Evolutionary conservation across 495 filamentous ascomycete species (phyloP).

Genomic region (Xylaria scruposa): DNA sequence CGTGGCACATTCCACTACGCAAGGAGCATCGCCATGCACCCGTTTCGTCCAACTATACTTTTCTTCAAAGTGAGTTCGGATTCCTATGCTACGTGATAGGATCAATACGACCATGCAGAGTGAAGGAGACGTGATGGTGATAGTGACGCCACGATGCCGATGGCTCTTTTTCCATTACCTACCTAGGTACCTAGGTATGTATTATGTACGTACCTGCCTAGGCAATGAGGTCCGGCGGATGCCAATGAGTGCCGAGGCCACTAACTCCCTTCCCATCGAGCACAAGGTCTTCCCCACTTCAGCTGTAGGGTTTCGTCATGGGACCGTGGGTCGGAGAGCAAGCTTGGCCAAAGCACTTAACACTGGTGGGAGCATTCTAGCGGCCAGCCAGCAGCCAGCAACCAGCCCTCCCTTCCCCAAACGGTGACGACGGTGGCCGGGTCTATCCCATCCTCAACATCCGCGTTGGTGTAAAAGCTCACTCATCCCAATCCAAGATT

Average conservation of each 20-base stretch:
- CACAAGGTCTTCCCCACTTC: background rate
- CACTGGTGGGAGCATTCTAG: constrained; percentile 1
- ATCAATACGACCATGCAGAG: background rate
- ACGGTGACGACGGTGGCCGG: constrained; percentile 18
- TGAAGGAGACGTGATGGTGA: background rate
- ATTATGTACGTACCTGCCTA: background rate
- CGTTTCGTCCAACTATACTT: no score
- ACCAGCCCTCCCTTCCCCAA: constrained; percentile 2
- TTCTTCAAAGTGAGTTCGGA: no score
- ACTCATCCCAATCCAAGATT: background rate
- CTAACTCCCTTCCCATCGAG: background rate
- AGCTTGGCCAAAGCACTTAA: no score
- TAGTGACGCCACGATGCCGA: constrained; percentile 1
- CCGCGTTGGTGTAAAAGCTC: constrained; percentile 1
- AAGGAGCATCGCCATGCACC: no score
- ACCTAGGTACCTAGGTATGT: no score
- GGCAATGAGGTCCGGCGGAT: background rate
- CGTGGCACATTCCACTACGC: no score
- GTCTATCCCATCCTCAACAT: background rate
- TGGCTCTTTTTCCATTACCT: background rate
- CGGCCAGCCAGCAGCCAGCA: background rate
- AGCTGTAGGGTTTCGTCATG: constrained; percentile 30
- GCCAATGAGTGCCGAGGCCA: constrained; percentile 2
- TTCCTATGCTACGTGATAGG: no score
- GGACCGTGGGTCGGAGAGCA: background rate